Evolutionary conservation across 352 stramenopile species (phyloP), one percentile per base, ranked within the genome.

Genomic region (Lagenidium giganteum): DNA sequence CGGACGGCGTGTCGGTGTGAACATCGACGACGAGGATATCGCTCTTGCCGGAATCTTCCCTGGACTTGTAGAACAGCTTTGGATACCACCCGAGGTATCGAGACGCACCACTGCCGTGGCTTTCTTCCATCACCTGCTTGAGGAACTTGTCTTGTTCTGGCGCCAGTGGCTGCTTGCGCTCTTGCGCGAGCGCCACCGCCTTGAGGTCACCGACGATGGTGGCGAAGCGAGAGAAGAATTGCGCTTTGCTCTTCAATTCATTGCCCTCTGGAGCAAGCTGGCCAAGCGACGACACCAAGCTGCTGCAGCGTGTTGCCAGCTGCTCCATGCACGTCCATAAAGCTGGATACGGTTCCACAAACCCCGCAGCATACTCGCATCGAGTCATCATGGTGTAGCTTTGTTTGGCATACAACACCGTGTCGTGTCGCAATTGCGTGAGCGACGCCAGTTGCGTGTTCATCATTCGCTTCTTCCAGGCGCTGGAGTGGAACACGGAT

Each of bases 1-100:
- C 27, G 0, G 61, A 68, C 3, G 57, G 49, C 13, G 35, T 37
- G n/a, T 68, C 57, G 2, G 61, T 71, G 43, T 68, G 57, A 9
- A 68, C 24, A 17, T 71, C 61, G 4, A 45, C 54, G 5, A 65
- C 61, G 4, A 68, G 13, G 23, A 63, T 43, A 24, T 71, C 61
- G 17, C 30, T 20, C 47, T 63, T 62, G 21, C 52, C 54, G 11
- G 57, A 65, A 32, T 71, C 57, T 18, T 67, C 42, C 2, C 41
- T 49, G n/a, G 52, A 6, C 1, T 37, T 30, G 39, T 68, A 71
- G 20, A 71, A 71, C 11, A 71, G 41, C 2, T 29, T 38, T 14
- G 61, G 61, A 24, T 71, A 73, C 60, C 63, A 70, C 1, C 54
- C 54, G 7, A 57, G 22, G 21, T 57, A 63, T 2, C 42, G 42